These are phyloP conservation scores for Neospermospora avenae DNA, from an alignment of 2,329 filamentous ascomycete species.

Conservation along the genomic window DNA sequence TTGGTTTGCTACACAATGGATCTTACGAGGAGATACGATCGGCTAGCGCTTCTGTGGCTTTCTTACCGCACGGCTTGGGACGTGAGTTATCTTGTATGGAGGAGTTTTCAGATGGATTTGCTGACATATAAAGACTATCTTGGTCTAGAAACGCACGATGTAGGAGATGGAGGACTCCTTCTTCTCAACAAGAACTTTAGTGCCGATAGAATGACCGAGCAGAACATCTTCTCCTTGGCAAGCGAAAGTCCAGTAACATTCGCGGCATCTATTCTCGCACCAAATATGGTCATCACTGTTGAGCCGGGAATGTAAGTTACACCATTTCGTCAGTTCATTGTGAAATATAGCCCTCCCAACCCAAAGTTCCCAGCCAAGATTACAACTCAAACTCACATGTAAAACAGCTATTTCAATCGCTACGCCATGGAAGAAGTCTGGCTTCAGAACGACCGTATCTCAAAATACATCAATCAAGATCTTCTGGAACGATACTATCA, in stretches of 20 bases:
- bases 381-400: not conserved
- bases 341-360: not conserved
- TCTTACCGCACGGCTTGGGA: constrained; percentile 59
- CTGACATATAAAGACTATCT: constrained; percentile 47
- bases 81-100: constrained; percentile 16
- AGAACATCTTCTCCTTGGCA: constrained; percentile 18
- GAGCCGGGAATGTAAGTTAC: constrained; percentile 66
- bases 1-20: constrained; percentile 70
- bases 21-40: constrained; percentile 50
- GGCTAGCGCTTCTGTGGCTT: constrained; percentile 54
- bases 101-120: not conserved
- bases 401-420: constrained; percentile 65
- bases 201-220: constrained; percentile 8
- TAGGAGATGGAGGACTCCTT: constrained; percentile 41
- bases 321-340: no score
- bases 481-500: constrained; percentile 67
- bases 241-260: constrained; percentile 5
- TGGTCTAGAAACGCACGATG: constrained; percentile 63
- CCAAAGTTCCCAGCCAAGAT: not conserved
- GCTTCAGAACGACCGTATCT: constrained; percentile 54
- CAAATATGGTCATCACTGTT: constrained; percentile 71
- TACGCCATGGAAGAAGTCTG: constrained; percentile 71
- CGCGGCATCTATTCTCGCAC: constrained; percentile 41
- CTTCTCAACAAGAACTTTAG: constrained; percentile 26
- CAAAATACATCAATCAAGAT: constrained; percentile 61